phyloP scores from a whole-genome alignment of 2,329 filamentous ascomycete genomes.

The Mollisia scopiformis region DNA sequence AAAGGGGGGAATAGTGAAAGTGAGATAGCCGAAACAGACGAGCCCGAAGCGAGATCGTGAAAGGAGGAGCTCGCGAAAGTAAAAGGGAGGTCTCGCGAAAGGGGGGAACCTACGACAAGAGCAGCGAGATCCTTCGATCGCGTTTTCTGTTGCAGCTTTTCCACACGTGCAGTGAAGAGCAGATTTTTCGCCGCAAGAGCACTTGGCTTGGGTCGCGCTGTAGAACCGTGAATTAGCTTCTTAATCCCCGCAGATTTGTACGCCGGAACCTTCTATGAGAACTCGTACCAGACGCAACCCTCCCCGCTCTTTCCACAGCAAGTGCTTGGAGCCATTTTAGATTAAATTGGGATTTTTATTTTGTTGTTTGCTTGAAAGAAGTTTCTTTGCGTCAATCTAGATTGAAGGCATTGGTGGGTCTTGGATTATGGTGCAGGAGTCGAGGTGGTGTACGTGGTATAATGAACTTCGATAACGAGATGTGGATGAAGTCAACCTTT shows the following conservation, averaged over 20 bases:
- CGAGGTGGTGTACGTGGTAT: too few species aligned
- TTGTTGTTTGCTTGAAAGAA: constrained; percentile 1
- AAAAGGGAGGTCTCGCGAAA: too few species aligned
- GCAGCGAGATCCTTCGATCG: constrained; percentile 72
- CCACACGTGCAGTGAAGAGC: constrained; percentile 87
- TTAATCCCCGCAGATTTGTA: neutral
- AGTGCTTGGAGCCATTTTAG: constrained; percentile 35
- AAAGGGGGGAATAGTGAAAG: too few species aligned
- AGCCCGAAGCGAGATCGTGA: too few species aligned
- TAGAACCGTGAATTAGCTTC: constrained; percentile 1
- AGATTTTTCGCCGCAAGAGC: constrained; percentile 87
- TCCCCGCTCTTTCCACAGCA: constrained; percentile 37
- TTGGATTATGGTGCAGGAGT: constrained; percentile 1
- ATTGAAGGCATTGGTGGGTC: neutral
- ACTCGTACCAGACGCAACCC: constrained; percentile 35
- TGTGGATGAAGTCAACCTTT: neutral
- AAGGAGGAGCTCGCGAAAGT: too few species aligned
- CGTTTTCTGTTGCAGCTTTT: constrained; percentile 77
- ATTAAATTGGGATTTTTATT: neutral
- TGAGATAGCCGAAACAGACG: too few species aligned
- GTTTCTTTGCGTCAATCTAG: neutral
- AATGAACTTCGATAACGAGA: too few species aligned
- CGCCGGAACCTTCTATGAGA: constrained; percentile 5
- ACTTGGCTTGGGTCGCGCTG: constrained; percentile 67
- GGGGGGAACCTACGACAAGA: constrained; percentile 66